Base-by-base conservation (phyloP, 2,329 filamentous ascomycete species). In the Fusarium sp. region DNA sequence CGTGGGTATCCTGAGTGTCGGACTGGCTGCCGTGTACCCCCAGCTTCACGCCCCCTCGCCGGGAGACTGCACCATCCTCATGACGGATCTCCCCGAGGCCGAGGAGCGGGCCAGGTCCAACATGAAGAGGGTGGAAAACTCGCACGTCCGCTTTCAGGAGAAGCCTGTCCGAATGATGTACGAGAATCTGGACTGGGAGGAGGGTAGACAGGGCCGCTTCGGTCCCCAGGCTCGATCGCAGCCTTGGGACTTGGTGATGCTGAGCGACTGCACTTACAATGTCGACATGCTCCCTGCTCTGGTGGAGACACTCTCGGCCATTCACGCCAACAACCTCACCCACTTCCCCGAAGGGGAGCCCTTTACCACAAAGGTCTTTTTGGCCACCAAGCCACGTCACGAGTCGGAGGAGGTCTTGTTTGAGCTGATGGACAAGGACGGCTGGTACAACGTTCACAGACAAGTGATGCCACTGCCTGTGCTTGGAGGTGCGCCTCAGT, bases 201-300 rank as follows among this genome's bases (percentile, higher is more conserved):
- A 88, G 35, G 89, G 87, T 1, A 80, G 83, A 31, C 69, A 79
- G 2, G 88, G 87, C 1, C 65, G 59, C 0, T 88, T 90, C 69
- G 87, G 86, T 0, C 74, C 81, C 0, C 77, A 83, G 27, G 83
- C 83, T 2, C 70, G 74, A n/a, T 80, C 82, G 1, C 80, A 79
- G 3, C 69, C 79, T 3, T 91, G 88, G 88, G 86, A 90, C 68
- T 80, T 90, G 6, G 77, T 90, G 56, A 82, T 90, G 62, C 81
- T 91, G 25, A 90, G 88, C 77, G 89, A 91, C 79, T 90, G 89
- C 84, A 91, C 89, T 0, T 91, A 91, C 82, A 91, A 91, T 70
- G 86, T 85, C 63, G 89, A 91, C 77, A 86, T 85, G 71, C 80
- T 91, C 29, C 85, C 87, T 1, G 84, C 87, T 3, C 83, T 91